Base-by-base conservation (phyloP, 495 filamentous ascomycete species). In the Trichoderma reesei region DNA sequence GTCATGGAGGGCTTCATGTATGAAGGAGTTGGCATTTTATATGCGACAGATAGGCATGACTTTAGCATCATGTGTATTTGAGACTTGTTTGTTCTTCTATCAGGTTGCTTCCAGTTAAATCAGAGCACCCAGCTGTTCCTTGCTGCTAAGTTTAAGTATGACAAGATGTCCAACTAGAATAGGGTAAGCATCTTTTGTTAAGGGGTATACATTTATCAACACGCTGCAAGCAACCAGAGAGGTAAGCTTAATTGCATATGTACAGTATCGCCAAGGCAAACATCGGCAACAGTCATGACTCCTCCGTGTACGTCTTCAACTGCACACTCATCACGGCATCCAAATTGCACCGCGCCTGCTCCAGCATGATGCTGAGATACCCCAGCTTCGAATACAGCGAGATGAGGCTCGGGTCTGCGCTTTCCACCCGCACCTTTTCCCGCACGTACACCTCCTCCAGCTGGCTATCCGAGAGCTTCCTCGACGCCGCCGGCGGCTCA, bases 401-500 rank as follows among this genome's bases (percentile, higher is more conserved):
- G 76, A 98, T 83, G 66, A 98, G 67, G 71, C 86, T 90, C 38
- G 94, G 95, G 71, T 98, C 94, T 63, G 92, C 90, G 64, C 86
- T 92, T 76, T 96, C 94, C 6, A 98, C 90, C 37, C 85, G 82
- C 10, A 98, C 83, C 73, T 96, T 96, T 69, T 98, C 94, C 66
- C 83, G 86, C 20, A 98, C 95, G 51, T 81, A 85, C 0, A 97
- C 92, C 56, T 92, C 65, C 65, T 31, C 16, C 65, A 10, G 0
- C 61, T 34, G 56, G 60, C 26, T 20, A 54, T 5, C 16, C 46
- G 1, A 48, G 46, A 44, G 60, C 66, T 18, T 62, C 65, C 51
- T 34, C 31, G 39, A 64, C 34, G 3, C 66, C 65, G 36, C 7
- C 16, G 11, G 41, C 13, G 36, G 37, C 0, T 56, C 56, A 37